Conservation (phyloP, 192 early-diverging fungal genomes). For the Backusella tuberculispora region DNA sequence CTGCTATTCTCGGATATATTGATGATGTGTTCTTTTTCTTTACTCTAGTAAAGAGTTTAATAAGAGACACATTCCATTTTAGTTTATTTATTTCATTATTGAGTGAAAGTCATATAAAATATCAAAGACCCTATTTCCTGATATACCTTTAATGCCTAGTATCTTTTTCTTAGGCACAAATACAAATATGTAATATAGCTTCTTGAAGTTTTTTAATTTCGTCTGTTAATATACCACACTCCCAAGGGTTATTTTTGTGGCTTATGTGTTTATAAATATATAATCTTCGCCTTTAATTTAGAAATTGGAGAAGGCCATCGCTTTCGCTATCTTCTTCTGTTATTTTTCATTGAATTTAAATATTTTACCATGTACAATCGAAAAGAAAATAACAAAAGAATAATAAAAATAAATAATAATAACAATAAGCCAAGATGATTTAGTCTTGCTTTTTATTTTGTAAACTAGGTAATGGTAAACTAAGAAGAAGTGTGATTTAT, state of each 20-base stretch:
- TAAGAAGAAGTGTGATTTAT: not conserved
- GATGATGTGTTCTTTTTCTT: no score
- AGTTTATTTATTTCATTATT: no score
- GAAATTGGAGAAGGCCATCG: not conserved
- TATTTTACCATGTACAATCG: no score
- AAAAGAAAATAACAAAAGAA: not conserved
- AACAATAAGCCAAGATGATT: not conserved
- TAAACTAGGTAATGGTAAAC: not conserved
- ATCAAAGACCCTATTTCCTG: slow-evolving; percentile 56
- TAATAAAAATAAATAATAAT: not conserved
- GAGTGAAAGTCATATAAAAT: no score
- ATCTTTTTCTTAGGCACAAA: slow-evolving; percentile 89
- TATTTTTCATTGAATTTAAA: not conserved
- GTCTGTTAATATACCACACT: slow-evolving; percentile 65
- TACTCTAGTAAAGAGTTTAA: no score
- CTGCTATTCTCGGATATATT: no score
- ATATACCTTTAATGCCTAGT: slow-evolving; percentile 90
- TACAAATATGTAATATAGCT: slow-evolving; percentile 87
- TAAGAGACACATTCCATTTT: no score
- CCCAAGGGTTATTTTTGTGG: slow-evolving; percentile 38
- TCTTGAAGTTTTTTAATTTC: slow-evolving; percentile 87
- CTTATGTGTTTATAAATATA: not conserved
- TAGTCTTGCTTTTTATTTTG: not conserved
- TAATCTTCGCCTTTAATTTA: not conserved
- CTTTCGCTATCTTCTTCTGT: not conserved